phyloP scores from a whole-genome alignment of 176 grass and related monocot genomes.

The Microstegium vimineum region DNA sequence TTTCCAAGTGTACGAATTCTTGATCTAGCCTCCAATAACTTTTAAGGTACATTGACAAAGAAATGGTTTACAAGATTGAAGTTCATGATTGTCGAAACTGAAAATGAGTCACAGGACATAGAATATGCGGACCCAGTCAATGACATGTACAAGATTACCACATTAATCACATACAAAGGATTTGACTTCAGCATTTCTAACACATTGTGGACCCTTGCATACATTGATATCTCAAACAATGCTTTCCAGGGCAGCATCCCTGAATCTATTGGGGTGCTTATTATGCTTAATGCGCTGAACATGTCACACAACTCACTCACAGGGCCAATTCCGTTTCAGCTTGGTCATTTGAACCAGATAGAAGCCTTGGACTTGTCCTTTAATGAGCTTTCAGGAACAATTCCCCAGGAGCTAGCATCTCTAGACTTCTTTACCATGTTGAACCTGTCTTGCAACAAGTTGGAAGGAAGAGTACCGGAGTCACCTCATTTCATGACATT shows the following conservation, averaged over 20 bases:
- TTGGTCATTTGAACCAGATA: not conserved
- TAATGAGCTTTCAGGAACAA: constrained; percentile 32
- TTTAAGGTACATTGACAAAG: constrained; percentile 17
- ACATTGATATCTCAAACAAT: constrained; percentile 21
- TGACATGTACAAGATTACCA: not conserved
- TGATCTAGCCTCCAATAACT: constrained; percentile 37
- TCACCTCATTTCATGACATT: not conserved
- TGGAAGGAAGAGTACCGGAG: constrained; percentile 18
- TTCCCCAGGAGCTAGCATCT: constrained; percentile 26
- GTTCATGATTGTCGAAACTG: not conserved
- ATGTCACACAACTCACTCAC: constrained; percentile 13
- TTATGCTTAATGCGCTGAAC: not conserved
- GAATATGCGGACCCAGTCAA: not conserved
- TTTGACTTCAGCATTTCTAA: not conserved
- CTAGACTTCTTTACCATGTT: constrained; percentile 25
- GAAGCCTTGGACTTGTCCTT: constrained; percentile 39
- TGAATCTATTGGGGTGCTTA: constrained; percentile 21
- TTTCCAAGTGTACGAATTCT: not conserved
- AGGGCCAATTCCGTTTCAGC: not conserved
- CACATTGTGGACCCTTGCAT: not conserved
- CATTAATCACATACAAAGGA: constrained; percentile 1
- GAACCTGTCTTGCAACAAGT: constrained; percentile 34
- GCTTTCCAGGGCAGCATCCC: constrained; percentile 35
- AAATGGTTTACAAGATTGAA: not conserved
- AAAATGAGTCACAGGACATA: not conserved